Conservation (phyloP, 1,284 basidiomycete species). For the Irpex lacteus region DNA sequence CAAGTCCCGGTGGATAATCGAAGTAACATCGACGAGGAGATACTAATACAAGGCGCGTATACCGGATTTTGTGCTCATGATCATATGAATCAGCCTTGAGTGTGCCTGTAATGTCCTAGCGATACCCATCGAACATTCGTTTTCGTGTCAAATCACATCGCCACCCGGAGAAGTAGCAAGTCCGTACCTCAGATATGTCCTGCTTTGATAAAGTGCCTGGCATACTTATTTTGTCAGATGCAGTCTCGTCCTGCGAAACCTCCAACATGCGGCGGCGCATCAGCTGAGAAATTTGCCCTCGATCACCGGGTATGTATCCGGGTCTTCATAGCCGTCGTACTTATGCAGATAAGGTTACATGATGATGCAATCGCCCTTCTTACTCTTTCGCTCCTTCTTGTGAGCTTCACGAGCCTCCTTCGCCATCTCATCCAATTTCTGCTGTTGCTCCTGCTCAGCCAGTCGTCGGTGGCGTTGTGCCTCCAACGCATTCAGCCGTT, state of each 20-base stretch:
- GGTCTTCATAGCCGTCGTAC: neutral
- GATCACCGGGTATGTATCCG: neutral
- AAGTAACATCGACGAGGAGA: too few species aligned
- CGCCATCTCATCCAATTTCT: constrained; percentile 27
- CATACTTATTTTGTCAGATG: too few species aligned
- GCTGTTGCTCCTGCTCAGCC: constrained; percentile 25
- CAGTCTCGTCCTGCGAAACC: neutral
- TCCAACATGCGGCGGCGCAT: neutral
- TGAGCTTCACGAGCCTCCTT: constrained; percentile 10
- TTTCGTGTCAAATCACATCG: neutral
- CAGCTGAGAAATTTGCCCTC: neutral
- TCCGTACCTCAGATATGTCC: neutral
- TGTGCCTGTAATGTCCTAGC: neutral
- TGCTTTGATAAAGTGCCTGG: neutral
- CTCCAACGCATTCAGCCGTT: constrained; percentile 40
- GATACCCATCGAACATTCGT: neutral
- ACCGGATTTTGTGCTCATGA: neutral
- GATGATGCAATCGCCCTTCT: constrained; percentile 59
- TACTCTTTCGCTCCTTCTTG: constrained; percentile 24
- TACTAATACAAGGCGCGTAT: too few species aligned
- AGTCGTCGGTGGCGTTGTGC: constrained; percentile 35
- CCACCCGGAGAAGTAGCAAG: neutral
- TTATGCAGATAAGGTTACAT: constrained; percentile 41
- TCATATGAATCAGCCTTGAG: neutral
- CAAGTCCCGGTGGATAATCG: too few species aligned